Conservation (phyloP, 129 eudicot genomes). For the Lactuca saligna region DNA sequence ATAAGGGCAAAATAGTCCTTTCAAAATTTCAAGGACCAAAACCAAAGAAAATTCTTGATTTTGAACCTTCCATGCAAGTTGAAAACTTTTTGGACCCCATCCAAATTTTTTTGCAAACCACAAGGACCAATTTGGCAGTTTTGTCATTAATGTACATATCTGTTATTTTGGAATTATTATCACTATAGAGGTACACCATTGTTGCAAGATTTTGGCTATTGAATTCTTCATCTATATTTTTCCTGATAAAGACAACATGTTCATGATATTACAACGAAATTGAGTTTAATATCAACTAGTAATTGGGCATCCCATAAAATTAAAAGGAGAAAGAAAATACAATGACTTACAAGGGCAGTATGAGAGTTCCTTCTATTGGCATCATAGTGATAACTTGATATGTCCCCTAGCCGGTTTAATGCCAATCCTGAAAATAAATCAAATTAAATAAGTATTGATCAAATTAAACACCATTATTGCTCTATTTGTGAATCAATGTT, state of each 20-base stretch:
- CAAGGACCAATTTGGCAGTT: too few species aligned
- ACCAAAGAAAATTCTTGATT: too few species aligned
- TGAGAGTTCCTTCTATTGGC: conserved; percentile 81
- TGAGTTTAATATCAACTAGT: not conserved
- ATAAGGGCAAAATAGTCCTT: too few species aligned
- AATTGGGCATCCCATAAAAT: too few species aligned
- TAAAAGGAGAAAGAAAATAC: conserved; percentile 38
- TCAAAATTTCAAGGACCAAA: too few species aligned
- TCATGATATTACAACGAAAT: conserved; percentile 67
- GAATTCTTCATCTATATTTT: conserved; percentile 63
- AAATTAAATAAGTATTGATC: too few species aligned
- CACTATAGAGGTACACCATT: conserved; percentile 74
- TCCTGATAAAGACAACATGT: conserved; percentile 64
- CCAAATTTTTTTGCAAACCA: too few species aligned
- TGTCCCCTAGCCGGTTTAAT: conserved; percentile 60
- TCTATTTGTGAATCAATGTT: too few species aligned
- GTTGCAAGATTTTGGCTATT: conserved; percentile 77
- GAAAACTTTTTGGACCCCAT: too few species aligned
- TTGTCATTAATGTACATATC: conserved; percentile 39
- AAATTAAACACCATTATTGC: too few species aligned
- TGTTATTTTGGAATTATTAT: conserved; percentile 58
- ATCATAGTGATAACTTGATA: conserved; percentile 67
- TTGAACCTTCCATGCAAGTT: too few species aligned
- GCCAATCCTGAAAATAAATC: conserved; percentile 37
- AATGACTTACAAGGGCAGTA: conserved; percentile 81